A percentile compares a stretch with the other conserved stretches of the same genome.
These are phyloP conservation scores for Russula lepida DNA, from an alignment of 768 basidiomycete species.

Conservation along the genomic window DNA sequence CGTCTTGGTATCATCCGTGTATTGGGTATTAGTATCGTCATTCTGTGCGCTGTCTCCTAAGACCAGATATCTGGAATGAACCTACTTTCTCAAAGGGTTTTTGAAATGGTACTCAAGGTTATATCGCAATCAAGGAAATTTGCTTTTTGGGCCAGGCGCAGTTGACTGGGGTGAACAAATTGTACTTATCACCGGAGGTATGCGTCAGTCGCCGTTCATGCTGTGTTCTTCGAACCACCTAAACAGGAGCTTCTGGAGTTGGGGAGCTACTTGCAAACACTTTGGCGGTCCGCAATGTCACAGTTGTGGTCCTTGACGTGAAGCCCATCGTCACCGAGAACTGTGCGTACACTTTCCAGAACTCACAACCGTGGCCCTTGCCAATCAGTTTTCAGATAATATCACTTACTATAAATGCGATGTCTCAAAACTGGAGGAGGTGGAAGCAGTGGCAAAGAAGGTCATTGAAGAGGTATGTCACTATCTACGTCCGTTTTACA, in stretches of 20 bases:
- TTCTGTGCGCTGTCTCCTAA: conserved; percentile 50
- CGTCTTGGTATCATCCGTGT: conserved; percentile 46
- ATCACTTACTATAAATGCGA: conserved; percentile 87
- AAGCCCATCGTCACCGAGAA: conserved; percentile 71
- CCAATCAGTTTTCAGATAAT: conserved; percentile 42
- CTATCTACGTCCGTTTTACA: neutral
- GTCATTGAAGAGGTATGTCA: conserved; percentile 64
- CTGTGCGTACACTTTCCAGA: conserved; percentile 37
- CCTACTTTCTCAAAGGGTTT: conserved; percentile 36
- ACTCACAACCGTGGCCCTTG: neutral
- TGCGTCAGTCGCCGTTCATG: conserved; percentile 18
- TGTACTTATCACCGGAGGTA: conserved; percentile 87
- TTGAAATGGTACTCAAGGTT: conserved; percentile 61
- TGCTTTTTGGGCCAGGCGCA: conserved; percentile 49
- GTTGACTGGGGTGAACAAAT: conserved; percentile 87
- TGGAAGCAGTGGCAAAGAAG: conserved; percentile 61
- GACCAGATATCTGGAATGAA: conserved; percentile 6
- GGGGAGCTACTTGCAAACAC: conserved; percentile 86
- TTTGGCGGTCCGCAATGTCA: conserved; percentile 71
- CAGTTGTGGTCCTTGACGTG: conserved; percentile 80
- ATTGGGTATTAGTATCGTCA: conserved; percentile 48
- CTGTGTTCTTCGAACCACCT: neutral
- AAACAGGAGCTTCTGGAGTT: conserved; percentile 75
- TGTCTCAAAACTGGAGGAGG: conserved; percentile 81
- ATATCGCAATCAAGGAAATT: conserved; percentile 65